phyloP scores from a whole-genome alignment of 2,329 filamentous ascomycete species.

The Penicillium sp. region DNA sequence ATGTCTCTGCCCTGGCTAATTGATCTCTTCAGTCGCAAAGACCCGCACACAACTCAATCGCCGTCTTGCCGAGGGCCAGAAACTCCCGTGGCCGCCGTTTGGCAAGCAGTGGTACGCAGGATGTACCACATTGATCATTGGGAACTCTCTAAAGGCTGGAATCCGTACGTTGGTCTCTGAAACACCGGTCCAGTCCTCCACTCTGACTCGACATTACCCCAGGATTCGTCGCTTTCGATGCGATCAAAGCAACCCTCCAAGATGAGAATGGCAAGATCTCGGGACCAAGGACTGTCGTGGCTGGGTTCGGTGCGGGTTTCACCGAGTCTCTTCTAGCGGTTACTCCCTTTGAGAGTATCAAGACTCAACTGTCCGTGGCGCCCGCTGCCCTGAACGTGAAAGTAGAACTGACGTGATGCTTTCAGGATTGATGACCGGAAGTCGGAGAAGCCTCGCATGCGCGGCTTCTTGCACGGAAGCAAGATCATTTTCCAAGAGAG shows the following conservation, averaged over 20 bases:
- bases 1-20: slow-evolving; percentile 8
- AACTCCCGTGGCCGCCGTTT: slow-evolving; percentile 92
- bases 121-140: slow-evolving; percentile 93
- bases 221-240: slow-evolving; percentile 95
- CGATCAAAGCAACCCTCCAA: slow-evolving; percentile 79
- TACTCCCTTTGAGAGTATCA: slow-evolving; percentile 96
- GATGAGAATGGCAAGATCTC: slow-evolving; percentile 85
- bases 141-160: slow-evolving; percentile 93
- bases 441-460: slow-evolving; percentile 76
- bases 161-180: slow-evolving; percentile 64
- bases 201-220: not conserved
- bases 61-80: slow-evolving; percentile 74
- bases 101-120: slow-evolving; percentile 95
- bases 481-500: slow-evolving; percentile 84
- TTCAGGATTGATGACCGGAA: slow-evolving; percentile 93
- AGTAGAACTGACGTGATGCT: not conserved
- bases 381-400: not conserved
- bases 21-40: slow-evolving; percentile 69
- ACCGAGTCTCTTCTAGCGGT: slow-evolving; percentile 92
- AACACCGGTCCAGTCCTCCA: not conserved
- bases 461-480: slow-evolving; percentile 87
- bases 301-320: slow-evolving; percentile 90
- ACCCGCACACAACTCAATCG: slow-evolving; percentile 91
- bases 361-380: slow-evolving; percentile 74
- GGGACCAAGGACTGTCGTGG: slow-evolving; percentile 85